Conservation (phyloP, 2,329 filamentous ascomycete species). For the Myriosclerotinia duriaeana region DNA sequence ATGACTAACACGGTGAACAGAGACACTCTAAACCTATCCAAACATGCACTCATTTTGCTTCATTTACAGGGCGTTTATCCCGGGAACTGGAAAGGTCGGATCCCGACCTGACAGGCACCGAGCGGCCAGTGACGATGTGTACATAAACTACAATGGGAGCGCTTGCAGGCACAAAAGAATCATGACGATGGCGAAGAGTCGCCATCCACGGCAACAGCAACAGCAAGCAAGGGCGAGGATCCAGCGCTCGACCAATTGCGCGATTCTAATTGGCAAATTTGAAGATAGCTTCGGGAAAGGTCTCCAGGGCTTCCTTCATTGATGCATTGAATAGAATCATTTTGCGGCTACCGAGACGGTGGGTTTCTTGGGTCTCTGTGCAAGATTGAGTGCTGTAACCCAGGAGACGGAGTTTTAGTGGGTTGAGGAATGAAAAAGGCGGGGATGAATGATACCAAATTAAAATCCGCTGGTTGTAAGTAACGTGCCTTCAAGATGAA, state of each 20-base stretch:
- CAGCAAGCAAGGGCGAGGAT: not conserved
- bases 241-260: conserved; percentile 53
- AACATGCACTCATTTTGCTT: conserved; percentile 90
- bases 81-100: conserved; percentile 84
- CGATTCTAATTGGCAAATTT: conserved; percentile 82
- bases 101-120: conserved; percentile 64
- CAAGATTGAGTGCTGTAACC: conserved; percentile 75
- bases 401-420: conserved; percentile 59
- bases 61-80: conserved; percentile 82
- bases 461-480: too few species aligned
- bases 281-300: conserved; percentile 91
- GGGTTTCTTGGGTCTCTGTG: conserved; percentile 75
- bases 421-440: conserved; percentile 57
- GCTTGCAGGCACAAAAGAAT: conserved; percentile 47
- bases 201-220: conserved; percentile 4
- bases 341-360: conserved; percentile 97
- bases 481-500: too few species aligned
- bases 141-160: conserved; percentile 59
- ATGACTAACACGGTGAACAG: conserved; percentile 47
- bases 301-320: conserved; percentile 81
- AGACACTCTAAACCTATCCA: conserved; percentile 93
- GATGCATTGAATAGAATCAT: conserved; percentile 92
- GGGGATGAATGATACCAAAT: conserved; percentile 35
- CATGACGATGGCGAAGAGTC: conserved; percentile 38
- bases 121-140: conserved; percentile 59